These are phyloP conservation scores for Phaeosphaeriaceae sp. DNA, from an alignment of 2,329 filamentous ascomycete genomes.

Conservation along the genomic window DNA sequence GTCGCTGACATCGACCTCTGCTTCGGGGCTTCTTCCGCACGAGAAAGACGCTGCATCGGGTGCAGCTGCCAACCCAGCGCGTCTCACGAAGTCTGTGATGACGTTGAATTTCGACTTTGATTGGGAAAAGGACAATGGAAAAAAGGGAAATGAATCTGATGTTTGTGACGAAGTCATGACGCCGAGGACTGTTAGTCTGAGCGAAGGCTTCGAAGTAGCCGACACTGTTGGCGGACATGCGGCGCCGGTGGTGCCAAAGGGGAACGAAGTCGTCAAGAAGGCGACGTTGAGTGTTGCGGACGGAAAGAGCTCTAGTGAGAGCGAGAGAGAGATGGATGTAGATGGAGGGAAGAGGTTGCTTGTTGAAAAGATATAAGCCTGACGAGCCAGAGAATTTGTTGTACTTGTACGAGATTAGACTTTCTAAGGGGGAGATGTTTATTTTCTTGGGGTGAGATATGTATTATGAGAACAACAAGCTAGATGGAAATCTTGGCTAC, in stretches of 20 bases:
- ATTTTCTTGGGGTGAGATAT: not conserved
- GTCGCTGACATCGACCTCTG: not conserved
- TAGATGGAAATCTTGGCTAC: no score
- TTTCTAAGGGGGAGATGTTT: not conserved
- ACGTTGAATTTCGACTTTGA: slow-evolving; percentile 28
- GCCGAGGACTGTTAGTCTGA: slow-evolving; percentile 10
- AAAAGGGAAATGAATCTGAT: not conserved
- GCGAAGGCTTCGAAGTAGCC: slow-evolving; percentile 26
- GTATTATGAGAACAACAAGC: no score
- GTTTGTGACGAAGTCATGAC: slow-evolving; percentile 5
- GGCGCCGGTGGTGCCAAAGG: not conserved
- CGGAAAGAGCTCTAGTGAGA: not conserved
- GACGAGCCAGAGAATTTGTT: not conserved
- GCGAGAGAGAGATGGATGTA: not conserved
- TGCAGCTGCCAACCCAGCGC: not conserved
- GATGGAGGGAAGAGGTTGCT: not conserved
- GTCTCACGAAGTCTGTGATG: slow-evolving; percentile 4
- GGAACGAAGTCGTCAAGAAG: not conserved
- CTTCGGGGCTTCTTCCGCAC: not conserved
- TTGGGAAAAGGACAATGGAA: slow-evolving; percentile 9
- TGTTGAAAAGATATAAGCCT: not conserved
- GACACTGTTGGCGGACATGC: slow-evolving; percentile 21
- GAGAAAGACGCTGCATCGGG: not conserved
- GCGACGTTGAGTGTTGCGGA: not conserved
- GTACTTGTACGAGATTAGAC: slow-evolving; percentile 1